phyloP scores from a whole-genome alignment of 768 basidiomycete species.

The Mycena albidolilacea region DNA sequence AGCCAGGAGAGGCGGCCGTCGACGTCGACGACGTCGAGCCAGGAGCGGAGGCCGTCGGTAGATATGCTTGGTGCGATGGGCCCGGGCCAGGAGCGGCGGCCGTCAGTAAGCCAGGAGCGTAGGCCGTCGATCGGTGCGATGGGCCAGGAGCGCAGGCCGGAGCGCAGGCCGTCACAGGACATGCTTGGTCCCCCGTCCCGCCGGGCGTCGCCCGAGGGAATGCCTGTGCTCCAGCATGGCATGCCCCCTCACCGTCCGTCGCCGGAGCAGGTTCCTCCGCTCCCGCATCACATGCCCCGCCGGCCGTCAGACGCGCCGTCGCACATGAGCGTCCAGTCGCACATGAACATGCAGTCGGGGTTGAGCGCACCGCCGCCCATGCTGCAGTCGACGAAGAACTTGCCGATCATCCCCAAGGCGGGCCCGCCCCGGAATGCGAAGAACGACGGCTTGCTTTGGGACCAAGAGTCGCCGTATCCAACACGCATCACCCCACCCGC shows the following conservation, averaged over 20 bases:
- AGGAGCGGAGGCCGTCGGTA: neutral
- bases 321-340: conserved; percentile 12
- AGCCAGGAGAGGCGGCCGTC: conserved; percentile 13
- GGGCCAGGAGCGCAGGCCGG: neutral
- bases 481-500: conserved; percentile 45
- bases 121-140: neutral
- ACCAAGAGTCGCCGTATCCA: conserved; percentile 83
- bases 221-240: neutral
- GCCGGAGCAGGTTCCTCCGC: conserved; percentile 4
- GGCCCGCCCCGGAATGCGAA: conserved; percentile 51
- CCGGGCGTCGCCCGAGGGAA: neutral
- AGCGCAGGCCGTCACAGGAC: conserved; percentile 9
- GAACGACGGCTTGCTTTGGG: conserved; percentile 72
- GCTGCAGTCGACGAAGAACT: conserved; percentile 41
- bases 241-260: neutral
- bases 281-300: neutral
- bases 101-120: neutral
- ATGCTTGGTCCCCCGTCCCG: neutral
- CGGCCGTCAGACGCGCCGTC: conserved; percentile 15
- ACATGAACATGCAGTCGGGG: conserved; percentile 22
- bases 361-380: conserved; percentile 39
- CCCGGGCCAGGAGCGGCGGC: neutral
- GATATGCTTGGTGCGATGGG: too few species aligned
- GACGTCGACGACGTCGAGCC: neutral
- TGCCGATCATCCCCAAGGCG: conserved; percentile 61